A percentile compares a stretch with the other conserved stretches of the same genome.
These are phyloP conservation scores for Chaetomium sp. DNA, from an alignment of 2,329 filamentous ascomycete species.

Conservation along the genomic window DNA sequence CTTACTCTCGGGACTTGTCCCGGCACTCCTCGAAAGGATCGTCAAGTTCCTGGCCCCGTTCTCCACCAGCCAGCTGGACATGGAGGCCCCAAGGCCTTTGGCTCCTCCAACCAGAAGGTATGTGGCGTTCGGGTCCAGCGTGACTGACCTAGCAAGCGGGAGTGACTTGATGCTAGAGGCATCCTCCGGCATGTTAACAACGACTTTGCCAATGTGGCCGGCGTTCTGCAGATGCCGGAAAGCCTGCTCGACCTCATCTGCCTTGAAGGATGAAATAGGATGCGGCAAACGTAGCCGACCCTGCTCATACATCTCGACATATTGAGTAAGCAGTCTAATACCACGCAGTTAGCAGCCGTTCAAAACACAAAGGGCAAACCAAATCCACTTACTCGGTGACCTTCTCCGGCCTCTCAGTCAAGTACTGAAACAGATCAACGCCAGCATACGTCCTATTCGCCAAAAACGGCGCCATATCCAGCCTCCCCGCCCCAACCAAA, in stretches of 20 bases:
- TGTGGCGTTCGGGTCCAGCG: constrained; percentile 26
- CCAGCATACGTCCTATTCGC: constrained; percentile 23
- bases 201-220: constrained; percentile 48
- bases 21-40: neutral
- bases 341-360: neutral
- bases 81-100: neutral
- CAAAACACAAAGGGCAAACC: neutral
- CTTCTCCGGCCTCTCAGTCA: constrained; percentile 2
- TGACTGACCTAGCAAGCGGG: neutral
- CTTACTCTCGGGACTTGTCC: neutral
- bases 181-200: constrained; percentile 36
- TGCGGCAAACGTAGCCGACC: constrained; percentile 1
- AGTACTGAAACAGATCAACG: neutral
- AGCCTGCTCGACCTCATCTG: constrained; percentile 39
- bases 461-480: constrained; percentile 25
- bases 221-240: constrained; percentile 48
- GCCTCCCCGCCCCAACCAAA: constrained; percentile 4
- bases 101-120: constrained; percentile 3
- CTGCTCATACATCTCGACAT: constrained; percentile 6
- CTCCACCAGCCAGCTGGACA: constrained; percentile 4
- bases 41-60: neutral
- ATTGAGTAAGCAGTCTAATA: neutral
- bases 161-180: neutral
- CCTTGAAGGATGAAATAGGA: constrained; percentile 34
- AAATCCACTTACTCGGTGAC: neutral